Evolutionary conservation across 1,284 basidiomycete species (phyloP).

Genomic region (Ceratobasidium sp.): DNA sequence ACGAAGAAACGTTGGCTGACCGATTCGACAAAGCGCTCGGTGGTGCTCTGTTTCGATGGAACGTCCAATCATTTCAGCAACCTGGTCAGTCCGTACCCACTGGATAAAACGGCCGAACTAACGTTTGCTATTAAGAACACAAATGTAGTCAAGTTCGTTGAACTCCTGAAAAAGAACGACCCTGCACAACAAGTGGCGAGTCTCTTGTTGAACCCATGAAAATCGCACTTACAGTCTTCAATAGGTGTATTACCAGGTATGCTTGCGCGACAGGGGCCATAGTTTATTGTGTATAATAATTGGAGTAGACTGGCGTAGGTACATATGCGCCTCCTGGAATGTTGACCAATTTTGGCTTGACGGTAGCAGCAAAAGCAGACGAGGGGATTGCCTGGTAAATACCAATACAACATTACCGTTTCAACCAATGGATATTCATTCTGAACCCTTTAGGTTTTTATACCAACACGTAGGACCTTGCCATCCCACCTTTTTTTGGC

Average conservation of each 20-base stretch:
- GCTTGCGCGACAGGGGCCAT: not conserved
- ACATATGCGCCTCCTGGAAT: constrained; percentile 44
- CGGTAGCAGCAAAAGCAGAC: constrained; percentile 28
- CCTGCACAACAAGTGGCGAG: constrained; percentile 40
- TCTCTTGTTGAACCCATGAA: not conserved
- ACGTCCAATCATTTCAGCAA: constrained; percentile 48
- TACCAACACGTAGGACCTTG: constrained; percentile 11
- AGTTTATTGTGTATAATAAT: not conserved
- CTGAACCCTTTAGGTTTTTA: not conserved
- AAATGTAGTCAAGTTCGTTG: constrained; percentile 43
- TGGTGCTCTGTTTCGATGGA: constrained; percentile 51
- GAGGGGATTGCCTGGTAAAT: constrained; percentile 37
- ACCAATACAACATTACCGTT: not conserved
- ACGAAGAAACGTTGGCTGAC: not conserved
- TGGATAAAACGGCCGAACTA: not conserved
- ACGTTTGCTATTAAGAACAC: constrained; percentile 15
- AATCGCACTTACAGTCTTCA: not conserved
- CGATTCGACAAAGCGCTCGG: constrained; percentile 6
- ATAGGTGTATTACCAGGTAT: constrained; percentile 26
- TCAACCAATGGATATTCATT: not conserved
- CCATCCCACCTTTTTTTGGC: not conserved
- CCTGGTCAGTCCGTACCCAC: constrained; percentile 6
- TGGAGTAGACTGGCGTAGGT: constrained; percentile 44
- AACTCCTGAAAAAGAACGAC: constrained; percentile 46
- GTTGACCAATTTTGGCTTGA: constrained; percentile 13